Evolutionary conservation across 352 stramenopile species (phyloP), one percentile per base, ranked within the genome.

Genomic region (Hyaloperonospora arabidopsidis): DNA sequence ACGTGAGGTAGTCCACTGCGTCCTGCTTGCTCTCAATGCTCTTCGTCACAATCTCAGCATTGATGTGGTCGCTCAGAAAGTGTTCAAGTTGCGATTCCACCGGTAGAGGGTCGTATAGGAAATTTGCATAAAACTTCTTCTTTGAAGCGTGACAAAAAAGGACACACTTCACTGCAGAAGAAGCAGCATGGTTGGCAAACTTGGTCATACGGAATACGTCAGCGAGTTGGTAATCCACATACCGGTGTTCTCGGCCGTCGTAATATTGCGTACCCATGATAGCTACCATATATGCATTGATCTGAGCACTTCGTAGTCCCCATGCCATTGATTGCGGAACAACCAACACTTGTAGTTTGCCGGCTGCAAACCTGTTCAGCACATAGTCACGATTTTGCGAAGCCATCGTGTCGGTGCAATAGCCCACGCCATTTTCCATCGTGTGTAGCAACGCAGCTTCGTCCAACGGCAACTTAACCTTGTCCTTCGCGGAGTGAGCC

Each of bases 1-100:
- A 99, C 36, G 97, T 99, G 21, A 99, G 76, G 68, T 98, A 99
- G 61, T 99, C 96, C 34, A 99, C 94, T 0, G 95, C 96, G 49
- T 99, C 97, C 63, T 99, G 95, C 79, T 99, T 99, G 65, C 81
- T 97, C 61, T 97, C 93, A 49, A 99, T 97, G 8, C 89, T 98
- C 68, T 98, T 97, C 0, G 93, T 98, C 21, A 98, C 96, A 65
- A 99, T 96, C 63, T 99, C 97, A 13, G 97, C 97, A 60, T 98
- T 99, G 25, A 99, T 84, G 67, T 98, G 95, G 68, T 99, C 97
- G 59, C 96, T 96, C 54, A 99, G 63, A 57, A 97, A 97, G 58
- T 98, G 91, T 68, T 99, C 95, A 6, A 99, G 72, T 66, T 99
- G 96, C 46, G 89, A 98, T 76, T 99, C 97, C 34, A 99, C 93